A percentile compares a stretch with the other conserved stretches of the same genome.
Evolutionary conservation across 169 alveolate species (phyloP).

Genomic region (Plasmodium chabaudi): DNA sequence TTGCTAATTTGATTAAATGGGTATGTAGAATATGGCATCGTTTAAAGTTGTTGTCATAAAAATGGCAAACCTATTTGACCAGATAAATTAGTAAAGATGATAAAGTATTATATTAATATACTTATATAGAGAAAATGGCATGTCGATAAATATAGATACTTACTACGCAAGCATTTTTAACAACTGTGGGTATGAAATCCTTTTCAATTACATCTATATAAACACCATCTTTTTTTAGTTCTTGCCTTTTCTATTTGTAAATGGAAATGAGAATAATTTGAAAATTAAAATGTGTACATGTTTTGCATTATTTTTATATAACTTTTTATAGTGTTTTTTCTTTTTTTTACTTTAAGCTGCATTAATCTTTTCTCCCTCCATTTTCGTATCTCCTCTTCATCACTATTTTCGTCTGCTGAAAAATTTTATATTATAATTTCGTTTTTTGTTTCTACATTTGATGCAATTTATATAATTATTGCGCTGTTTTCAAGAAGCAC

Average conservation of each 20-base stretch:
- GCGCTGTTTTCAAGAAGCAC: too few species aligned
- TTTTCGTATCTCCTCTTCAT: conserved; percentile 68
- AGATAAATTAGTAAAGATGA: neutral
- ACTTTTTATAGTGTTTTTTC: neutral
- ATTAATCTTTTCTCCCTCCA: conserved; percentile 58
- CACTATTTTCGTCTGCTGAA: conserved; percentile 70
- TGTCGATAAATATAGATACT: neutral
- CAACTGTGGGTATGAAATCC: conserved; percentile 60
- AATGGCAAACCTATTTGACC: conserved; percentile 42
- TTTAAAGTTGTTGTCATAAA: conserved; percentile 62
- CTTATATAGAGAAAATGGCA: neutral
- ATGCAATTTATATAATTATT: neutral
- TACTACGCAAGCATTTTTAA: conserved; percentile 48
- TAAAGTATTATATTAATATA: too few species aligned
- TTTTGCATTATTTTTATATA: neutral
- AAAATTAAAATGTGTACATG: neutral
- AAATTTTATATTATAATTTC: conserved; percentile 4
- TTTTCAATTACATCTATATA: conserved; percentile 63
- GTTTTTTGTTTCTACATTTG: conserved; percentile 10
- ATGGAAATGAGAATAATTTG: neutral
- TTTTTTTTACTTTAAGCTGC: conserved; percentile 47
- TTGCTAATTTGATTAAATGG: conserved; percentile 66
- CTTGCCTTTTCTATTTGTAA: conserved; percentile 43
- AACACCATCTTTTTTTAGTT: conserved; percentile 73
- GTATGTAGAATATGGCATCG: conserved; percentile 64